phyloP scores from a whole-genome alignment of 352 stramenopile species.

The Globisporangium solare region DNA sequence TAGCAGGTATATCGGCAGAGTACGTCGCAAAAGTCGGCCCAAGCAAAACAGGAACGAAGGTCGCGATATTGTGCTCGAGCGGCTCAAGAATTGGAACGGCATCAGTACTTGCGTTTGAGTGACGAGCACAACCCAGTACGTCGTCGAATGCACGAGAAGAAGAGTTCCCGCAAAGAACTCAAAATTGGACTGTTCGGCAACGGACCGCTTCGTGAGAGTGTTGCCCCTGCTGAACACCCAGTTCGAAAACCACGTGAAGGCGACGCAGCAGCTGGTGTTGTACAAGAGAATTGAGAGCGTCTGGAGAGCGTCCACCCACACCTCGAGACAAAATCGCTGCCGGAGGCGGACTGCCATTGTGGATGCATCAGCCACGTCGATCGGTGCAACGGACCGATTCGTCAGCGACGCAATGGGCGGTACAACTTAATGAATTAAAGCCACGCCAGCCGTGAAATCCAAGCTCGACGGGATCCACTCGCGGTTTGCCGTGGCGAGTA shows the following conservation, averaged over 20 bases:
- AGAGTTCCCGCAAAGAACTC: not conserved
- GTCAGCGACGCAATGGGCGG: not conserved
- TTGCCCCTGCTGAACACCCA: constrained; percentile 6
- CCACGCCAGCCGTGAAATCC: not conserved
- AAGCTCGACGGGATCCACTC: not conserved
- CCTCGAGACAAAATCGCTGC: not conserved
- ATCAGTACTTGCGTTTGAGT: constrained; percentile 16
- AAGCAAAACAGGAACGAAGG: constrained; percentile 9
- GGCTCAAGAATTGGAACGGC: constrained; percentile 10
- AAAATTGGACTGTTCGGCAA: not conserved
- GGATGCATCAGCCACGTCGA: not conserved
- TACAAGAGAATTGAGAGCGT: constrained; percentile 2
- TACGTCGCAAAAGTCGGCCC: constrained; percentile 9
- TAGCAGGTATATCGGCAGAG: not conserved
- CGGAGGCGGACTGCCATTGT: not conserved
- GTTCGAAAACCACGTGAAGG: not conserved
- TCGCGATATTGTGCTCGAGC: constrained; percentile 2
- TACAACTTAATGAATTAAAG: not conserved
- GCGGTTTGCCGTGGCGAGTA: not conserved
- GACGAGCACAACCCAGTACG: constrained; percentile 15
- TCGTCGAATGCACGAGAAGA: not conserved
- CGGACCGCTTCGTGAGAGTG: not conserved
- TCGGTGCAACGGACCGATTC: not conserved
- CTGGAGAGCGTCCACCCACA: constrained; percentile 9
- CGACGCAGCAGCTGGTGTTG: constrained; percentile 1